phyloP scores from a whole-genome alignment of 345 rosid genomes.

The Rhizophora mangle region DNA sequence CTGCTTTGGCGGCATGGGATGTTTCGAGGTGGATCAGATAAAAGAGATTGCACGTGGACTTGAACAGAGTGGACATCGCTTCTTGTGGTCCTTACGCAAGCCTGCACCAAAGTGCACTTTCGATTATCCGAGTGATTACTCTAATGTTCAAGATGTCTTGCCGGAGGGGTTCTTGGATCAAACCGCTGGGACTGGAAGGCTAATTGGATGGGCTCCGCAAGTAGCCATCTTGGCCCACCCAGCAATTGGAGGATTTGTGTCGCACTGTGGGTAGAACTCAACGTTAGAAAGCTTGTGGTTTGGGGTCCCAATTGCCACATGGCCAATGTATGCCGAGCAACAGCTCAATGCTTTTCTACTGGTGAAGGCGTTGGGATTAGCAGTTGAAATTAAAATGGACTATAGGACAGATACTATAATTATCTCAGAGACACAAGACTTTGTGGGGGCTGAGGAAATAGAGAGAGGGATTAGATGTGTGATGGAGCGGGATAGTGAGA shows the following conservation, averaged over 20 bases:
- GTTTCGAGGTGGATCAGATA: not conserved
- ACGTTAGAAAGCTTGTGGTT: conserved; percentile 16
- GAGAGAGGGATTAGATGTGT: conserved; percentile 15
- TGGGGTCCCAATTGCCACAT: conserved; percentile 19
- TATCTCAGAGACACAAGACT: not conserved
- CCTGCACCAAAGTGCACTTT: conserved; percentile 5
- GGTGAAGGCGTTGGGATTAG: conserved; percentile 17
- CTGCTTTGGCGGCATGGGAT: conserved; percentile 14
- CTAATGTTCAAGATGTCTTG: not conserved
- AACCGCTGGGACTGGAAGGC: no score
- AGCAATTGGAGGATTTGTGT: no score
- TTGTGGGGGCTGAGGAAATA: conserved; percentile 4
- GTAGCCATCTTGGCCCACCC: no score
- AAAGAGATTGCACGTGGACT: not conserved
- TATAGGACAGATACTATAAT: not conserved
- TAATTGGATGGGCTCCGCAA: no score
- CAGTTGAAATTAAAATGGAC: conserved; percentile 16
- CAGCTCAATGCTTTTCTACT: conserved; percentile 9
- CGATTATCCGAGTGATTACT: not conserved
- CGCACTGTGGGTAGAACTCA: no score
- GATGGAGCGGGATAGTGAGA: conserved; percentile 8
- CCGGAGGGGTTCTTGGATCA: no score
- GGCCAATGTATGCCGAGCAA: conserved; percentile 15
- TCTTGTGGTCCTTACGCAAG: conserved; percentile 15
- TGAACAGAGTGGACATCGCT: not conserved